Percentiles rank a stretch among this genome's conserved stretches.
phyloP scores from a whole-genome alignment of 768 basidiomycete species.

The Russula abietina region DNA sequence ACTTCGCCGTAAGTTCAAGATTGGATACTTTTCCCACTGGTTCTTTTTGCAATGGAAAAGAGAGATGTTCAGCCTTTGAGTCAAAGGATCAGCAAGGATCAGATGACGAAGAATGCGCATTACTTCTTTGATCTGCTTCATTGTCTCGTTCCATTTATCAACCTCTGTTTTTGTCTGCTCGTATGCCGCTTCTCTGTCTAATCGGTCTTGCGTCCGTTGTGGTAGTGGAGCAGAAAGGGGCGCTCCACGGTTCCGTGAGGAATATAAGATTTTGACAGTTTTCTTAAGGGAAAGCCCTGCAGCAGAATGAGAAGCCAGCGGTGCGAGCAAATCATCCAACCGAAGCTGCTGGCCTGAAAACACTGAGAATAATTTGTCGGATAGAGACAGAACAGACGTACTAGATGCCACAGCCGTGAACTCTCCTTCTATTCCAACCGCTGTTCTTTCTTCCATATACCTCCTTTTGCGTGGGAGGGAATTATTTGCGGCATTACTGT shows the following conservation, averaged over 20 bases:
- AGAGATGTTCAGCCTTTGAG: conserved; percentile 73
- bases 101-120: conserved; percentile 16
- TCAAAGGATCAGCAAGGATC: background rate
- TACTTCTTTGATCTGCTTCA: conserved; percentile 88
- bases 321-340: conserved; percentile 70
- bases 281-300: conserved; percentile 62
- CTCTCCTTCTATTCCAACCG: conserved; percentile 21
- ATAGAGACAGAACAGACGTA: conserved; percentile 1
- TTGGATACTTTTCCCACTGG: conserved; percentile 54
- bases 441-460: conserved; percentile 17
- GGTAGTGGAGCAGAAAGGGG: conserved; percentile 76
- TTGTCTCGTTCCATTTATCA: conserved; percentile 87
- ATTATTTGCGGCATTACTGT: background rate
- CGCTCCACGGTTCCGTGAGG: conserved; percentile 49
- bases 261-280: conserved; percentile 56
- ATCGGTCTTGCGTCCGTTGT: conserved; percentile 76
- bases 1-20: conserved; percentile 73
- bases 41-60: conserved; percentile 75
- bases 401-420: conserved; percentile 18
- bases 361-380: conserved; percentile 3
- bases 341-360: conserved; percentile 49
- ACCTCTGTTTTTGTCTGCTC: conserved; percentile 90
- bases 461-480: conserved; percentile 20
- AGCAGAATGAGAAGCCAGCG: conserved; percentile 55
- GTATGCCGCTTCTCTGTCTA: conserved; percentile 92